These are phyloP conservation scores for Deinandra increscens DNA, from an alignment of 129 eudicot species.

Conservation along the genomic window DNA sequence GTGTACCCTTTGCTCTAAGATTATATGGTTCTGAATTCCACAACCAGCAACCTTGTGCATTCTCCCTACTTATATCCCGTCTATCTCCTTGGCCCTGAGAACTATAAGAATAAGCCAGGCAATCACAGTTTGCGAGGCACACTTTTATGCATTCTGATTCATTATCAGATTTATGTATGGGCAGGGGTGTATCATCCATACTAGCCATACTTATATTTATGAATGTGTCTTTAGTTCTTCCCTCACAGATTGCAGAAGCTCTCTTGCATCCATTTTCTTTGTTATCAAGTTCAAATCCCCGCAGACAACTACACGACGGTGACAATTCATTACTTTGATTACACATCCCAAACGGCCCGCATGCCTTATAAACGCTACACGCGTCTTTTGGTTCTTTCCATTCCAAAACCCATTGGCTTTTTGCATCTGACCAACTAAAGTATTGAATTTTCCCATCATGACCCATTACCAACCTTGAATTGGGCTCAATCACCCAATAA, in stretches of 20 bases:
- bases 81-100: not conserved
- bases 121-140: constrained; percentile 21
- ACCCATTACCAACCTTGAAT: constrained; percentile 31
- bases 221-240: constrained; percentile 2
- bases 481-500: not conserved
- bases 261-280: constrained; percentile 28
- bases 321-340: too few species aligned
- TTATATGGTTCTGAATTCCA: constrained; percentile 20
- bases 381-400: constrained; percentile 33
- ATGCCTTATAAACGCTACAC: constrained; percentile 17
- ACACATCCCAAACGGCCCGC: constrained; percentile 38
- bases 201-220: not conserved
- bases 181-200: constrained; percentile 18
- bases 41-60: constrained; percentile 16
- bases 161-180: not conserved
- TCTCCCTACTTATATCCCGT: not conserved
- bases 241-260: not conserved
- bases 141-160: constrained; percentile 22
- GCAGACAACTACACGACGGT: constrained; percentile 38
- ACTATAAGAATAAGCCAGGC: constrained; percentile 28
- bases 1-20: constrained; percentile 1
- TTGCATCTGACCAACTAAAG: not conserved
- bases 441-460: constrained; percentile 28
- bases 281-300: constrained; percentile 27
- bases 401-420: constrained; percentile 6